Conservation (phyloP, 768 basidiomycete genomes). For the Floccularia luteovirens region DNA sequence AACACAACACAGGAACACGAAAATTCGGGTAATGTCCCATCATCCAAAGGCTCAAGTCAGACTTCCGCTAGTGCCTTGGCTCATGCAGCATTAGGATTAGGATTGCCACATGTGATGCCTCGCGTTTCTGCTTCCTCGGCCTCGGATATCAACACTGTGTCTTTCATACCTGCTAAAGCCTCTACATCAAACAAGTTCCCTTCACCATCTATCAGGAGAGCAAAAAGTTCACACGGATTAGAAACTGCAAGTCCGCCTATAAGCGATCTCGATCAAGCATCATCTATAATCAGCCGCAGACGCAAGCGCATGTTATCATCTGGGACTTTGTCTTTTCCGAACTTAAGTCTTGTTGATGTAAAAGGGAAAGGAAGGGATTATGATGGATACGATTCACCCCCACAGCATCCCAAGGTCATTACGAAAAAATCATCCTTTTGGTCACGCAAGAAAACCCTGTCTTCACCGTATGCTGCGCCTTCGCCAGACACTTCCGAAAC, state of each 20-base stretch:
- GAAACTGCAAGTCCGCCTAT: slow-evolving; percentile 3
- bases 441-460: neutral
- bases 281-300: slow-evolving; percentile 28
- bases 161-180: slow-evolving; percentile 27
- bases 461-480: neutral
- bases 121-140: slow-evolving; percentile 30
- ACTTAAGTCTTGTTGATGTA: slow-evolving; percentile 22
- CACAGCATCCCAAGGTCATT: slow-evolving; percentile 29
- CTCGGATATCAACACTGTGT: slow-evolving; percentile 41
- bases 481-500: neutral
- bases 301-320: slow-evolving; percentile 47
- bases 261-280: neutral
- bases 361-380: slow-evolving; percentile 37
- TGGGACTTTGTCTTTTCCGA: slow-evolving; percentile 33
- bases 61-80: slow-evolving; percentile 35
- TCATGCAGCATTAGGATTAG: slow-evolving; percentile 51
- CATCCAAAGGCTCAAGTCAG: slow-evolving; percentile 5
- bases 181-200: slow-evolving; percentile 8
- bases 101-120: slow-evolving; percentile 48
- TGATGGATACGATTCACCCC: slow-evolving; percentile 12
- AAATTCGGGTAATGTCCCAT: no score
- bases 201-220: slow-evolving; percentile 30
- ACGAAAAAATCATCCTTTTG: slow-evolving; percentile 63
- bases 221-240: slow-evolving; percentile 35
- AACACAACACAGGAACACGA: no score